Base-by-base conservation (phyloP, 495 filamentous ascomycete species). In the Xylaria palmicola region DNA sequence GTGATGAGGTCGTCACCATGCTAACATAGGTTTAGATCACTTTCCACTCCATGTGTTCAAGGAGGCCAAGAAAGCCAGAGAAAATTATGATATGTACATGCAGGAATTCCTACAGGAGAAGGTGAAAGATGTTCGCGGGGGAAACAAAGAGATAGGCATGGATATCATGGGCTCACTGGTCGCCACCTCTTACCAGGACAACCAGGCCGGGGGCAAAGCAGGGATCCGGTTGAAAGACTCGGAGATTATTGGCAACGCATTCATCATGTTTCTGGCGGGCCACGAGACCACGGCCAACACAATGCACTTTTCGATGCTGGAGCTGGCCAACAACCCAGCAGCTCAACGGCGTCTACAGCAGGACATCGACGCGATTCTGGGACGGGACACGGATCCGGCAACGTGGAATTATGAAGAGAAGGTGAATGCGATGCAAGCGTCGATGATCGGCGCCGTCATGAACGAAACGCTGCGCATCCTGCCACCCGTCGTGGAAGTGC, bases 271-370 rank as follows among this genome's bases (percentile, higher is more conserved):
- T 40, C 75, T 90, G 13, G 88, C 88, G 1, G 88, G 88, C 20
- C 88, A 91, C 69, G 88, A 90, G 67, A 88, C 88, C 0, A 84
- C 86, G 4, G 87, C 88, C 47, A 89, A 89, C 71, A 78, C 79
- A 1, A 71, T 88, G 9, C 86, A 90, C 67, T 89, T 85, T 66
- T 73, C 81, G 13, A 70, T 90, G 1, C 47, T 87, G 45, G 75
- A 80, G 56, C 81, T 91, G 1, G 88, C 88, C 24, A 77, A 80
- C 59, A 79, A 87, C 70, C 80, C 81, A 15, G 51, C 70, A 2
- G 74, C 76, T 15, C 88, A 91, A 61, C 75, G 79, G 24, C 76
- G 66, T 17, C 74, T 91, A 4, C 88, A 90, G 67, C 65, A 71
- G 19, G 86, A 90, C 45, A 68, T 90, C 30, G 86, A 90, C 65